Base-by-base conservation (phyloP, 805 yeast genomes). In the Saccharomyces kudriavzevii region DNA sequence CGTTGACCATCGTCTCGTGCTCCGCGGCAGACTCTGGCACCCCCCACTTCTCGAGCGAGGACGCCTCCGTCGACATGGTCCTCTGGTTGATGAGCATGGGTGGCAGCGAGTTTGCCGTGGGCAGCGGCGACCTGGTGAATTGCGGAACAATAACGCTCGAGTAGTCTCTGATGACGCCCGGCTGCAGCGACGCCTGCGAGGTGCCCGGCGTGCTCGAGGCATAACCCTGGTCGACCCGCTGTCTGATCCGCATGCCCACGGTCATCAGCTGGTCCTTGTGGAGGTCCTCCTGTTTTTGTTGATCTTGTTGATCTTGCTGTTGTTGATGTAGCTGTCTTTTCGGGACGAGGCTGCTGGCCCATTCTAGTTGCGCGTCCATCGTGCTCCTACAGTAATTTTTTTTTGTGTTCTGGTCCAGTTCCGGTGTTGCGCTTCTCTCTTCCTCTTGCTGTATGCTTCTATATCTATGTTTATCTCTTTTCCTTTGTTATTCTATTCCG, bases 241-340 rank as follows among this genome's bases (percentile, higher is more conserved):
- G 83, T 62, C 92, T 77, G 54, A 86, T 80, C 57, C 89, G 75
- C 89, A 84, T 85, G 0, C 89, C 90, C 5, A 85, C 63, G 0
- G 83, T 77, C 45, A 82, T 76, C 25, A 85, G 73, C 26, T 72
- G 65, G 49, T 61, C 60, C 56, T 69, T 72, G 54, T 67, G 47
- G 67, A 74, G 13, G 67, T 63, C 45, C 64, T 67, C n/a, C 70
- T 70, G 62, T 47, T n/a, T n/a, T n/a, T 51, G 26, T 14, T 45
- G 26, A 6, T 45, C 17, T 11, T 45, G 47, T 11, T 45, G 47
- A 9, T 45, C 27, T 9, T 45, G 28, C 3, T 35, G 43, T 20
- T 35, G 43, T 17, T 35, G 43, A 11, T 63, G 54, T 54, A 67
- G 57, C 56, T 68, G 69, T 67, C 69, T 74, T 64, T 74, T 66